Base-by-base conservation (phyloP, 441 rosid genomes). In the Isatis lusitanica region DNA sequence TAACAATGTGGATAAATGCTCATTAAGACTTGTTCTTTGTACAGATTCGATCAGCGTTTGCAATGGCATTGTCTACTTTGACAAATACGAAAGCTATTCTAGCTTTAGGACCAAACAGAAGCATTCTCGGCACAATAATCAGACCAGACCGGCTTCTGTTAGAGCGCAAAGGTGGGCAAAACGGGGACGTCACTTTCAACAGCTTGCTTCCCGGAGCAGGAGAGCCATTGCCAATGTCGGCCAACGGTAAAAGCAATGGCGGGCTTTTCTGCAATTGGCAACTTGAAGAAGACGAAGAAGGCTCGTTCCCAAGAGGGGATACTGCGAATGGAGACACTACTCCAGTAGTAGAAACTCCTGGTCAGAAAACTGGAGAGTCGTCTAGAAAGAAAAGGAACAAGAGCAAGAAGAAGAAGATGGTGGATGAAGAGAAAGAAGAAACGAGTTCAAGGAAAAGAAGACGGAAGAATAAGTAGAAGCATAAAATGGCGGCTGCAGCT, bases 111-210 rank as follows among this genome's bases (percentile, higher is more conserved):
- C 86, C 90, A 18, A 83, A 83, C 77, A 71, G 92, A 79, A 94
- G 97, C 84, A 92, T 94, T 48, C 97, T 92, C 9, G 97, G 97
- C n/a, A 90, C 93, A 33, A 92, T 94, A 81, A 89, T 92, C 79
- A 88, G 95, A 82, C 90, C 93, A 5, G 97, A 89, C 80, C 82
- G 89, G 6, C 56, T 86, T 59, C 75, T 94, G 75, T 69, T 85
- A 48, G 86, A 86, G 70, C 93, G 98, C 39, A 86, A 90, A 81
- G 94, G 97, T 30, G 98, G 97, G 26, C 50, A 72, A 16, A 86
- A 82, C 33, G 90, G 95, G 51, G 90, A 84, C 2, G 75, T 89
- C 38, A 88, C 90, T 56, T 90, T 94, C 78, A 81, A 64, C 68
- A 85, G 81, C 81, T 78, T 94, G 84, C 85, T 94, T 46, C 90